Base-by-base conservation (phyloP, 2,329 filamentous ascomycete species). In the Cercospora zeae-maydis region DNA sequence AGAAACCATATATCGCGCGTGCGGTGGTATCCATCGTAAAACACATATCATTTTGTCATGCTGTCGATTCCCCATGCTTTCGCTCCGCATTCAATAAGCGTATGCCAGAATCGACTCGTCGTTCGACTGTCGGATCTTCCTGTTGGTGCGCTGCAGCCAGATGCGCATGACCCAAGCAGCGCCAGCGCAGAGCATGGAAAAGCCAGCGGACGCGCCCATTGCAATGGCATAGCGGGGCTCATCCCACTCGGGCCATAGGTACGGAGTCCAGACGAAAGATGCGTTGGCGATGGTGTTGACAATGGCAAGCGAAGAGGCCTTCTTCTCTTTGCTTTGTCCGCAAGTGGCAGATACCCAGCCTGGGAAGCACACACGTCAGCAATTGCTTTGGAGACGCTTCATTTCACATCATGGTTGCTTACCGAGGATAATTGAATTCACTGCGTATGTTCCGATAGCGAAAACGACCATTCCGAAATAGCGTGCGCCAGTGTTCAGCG, bases 191-290 rank as follows among this genome's bases (percentile, higher is more conserved):
- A 77, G 80, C 1, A 78, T 75, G 0, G 79, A 81, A 11, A 76
- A 76, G 1, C 67, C 75, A 1, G 80, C 78, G 4, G 78, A 79
- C 13, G 80, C 78, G 0, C 76, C 77, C 55, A 82, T 80, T 3
- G 78, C 79, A 13, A 76, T 78, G 0, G 72, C 74, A 63, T 82
- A 83, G 21, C 79, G 73, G 0, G 81, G 81, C 36, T 71, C 74
- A 59, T 82, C 79, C 8, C 65, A 76, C 21, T 77, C 76, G 4
- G 79, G 80, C 79, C 80, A 83, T 3, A 83, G 72, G 64, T 82
- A 82, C 36, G 80, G 79, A n/a, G 80, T 80, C 67, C 81, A 83
- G 49, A 83, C 79, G 67, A 81, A 82, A 1, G 77, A 78, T 13
- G 80, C 78, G 66, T 80, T 80, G 24, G 78, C 79, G 24, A 79